These are phyloP conservation scores for Alternaria postmessia DNA, from an alignment of 2,329 filamentous ascomycete genomes.

Conservation along the genomic window DNA sequence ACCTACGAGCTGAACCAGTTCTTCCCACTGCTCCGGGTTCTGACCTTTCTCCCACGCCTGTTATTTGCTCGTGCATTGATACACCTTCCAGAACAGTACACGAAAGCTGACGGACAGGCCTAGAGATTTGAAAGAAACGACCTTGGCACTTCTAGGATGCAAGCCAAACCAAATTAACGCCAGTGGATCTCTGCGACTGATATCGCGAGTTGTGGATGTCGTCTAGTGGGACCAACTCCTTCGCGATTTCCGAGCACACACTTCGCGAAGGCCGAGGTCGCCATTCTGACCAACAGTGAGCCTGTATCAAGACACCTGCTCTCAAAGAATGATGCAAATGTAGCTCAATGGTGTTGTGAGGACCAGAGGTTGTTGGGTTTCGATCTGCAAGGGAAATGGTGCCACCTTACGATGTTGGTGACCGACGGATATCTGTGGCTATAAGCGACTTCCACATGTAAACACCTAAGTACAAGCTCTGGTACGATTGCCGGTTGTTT, in stretches of 20 bases:
- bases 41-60: neutral
- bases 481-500: no score
- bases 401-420: neutral
- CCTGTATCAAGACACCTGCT: neutral
- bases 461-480: no score
- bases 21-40: neutral
- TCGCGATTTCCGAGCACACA: neutral
- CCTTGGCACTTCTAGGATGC: neutral
- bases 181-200: neutral
- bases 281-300: neutral
- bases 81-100: slow-evolving; percentile 5
- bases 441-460: neutral
- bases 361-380: neutral
- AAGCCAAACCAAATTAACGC: slow-evolving; percentile 1
- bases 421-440: neutral
- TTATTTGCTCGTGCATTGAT: neutral
- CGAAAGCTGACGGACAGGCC: neutral
- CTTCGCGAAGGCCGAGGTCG: neutral
- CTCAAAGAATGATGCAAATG: neutral
- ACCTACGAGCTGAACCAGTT: neutral
- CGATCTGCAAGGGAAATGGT: neutral
- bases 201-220: neutral
- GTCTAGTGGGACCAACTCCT: neutral
- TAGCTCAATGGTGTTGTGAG: neutral
- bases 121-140: neutral